Percentiles rank a stretch among this genome's conserved stretches.
Conservation (phyloP, 2,329 filamentous ascomycete species). For the Sarocladium brachiariae region DNA sequence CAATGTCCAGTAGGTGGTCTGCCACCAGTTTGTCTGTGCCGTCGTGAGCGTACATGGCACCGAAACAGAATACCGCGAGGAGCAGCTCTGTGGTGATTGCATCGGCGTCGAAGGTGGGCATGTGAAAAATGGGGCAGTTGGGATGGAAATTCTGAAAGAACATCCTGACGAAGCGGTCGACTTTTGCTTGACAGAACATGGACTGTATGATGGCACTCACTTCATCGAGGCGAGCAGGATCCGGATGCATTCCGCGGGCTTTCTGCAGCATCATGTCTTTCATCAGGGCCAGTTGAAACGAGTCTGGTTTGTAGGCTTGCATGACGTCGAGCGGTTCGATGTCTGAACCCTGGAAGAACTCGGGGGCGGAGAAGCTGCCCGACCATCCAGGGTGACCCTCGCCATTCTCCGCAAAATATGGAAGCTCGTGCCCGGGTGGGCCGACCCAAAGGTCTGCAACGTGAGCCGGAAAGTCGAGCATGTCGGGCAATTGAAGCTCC, state of each 20-base stretch:
- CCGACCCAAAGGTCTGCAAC: constrained; percentile 4
- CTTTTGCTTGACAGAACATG: constrained; percentile 4
- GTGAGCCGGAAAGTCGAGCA: constrained; percentile 5
- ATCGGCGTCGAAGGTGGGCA: constrained; percentile 1
- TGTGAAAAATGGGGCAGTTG: constrained; percentile 3
- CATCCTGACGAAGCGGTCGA: not conserved
- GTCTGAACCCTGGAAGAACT: not conserved
- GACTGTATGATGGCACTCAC: constrained; percentile 3
- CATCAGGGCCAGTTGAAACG: not conserved
- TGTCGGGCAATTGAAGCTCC: not conserved
- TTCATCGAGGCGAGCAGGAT: constrained; percentile 2
- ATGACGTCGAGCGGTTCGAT: not conserved
- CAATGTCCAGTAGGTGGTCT: not conserved
- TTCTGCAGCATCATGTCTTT: constrained; percentile 6
- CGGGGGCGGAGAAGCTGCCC: not conserved
- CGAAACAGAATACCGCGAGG: constrained; percentile 2
- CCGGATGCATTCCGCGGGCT: not conserved
- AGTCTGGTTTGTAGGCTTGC: not conserved
- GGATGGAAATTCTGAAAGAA: constrained; percentile 4
- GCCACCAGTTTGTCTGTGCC: constrained; percentile 4
- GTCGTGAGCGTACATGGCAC: constrained; percentile 5
- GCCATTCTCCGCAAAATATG: not conserved
- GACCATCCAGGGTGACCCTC: not conserved
- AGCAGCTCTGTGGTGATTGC: not conserved
- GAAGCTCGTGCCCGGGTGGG: constrained; percentile 2